These are phyloP conservation scores for Cryptococcus deneoformans DNA, from an alignment of 1,284 basidiomycete species.

Conservation along the genomic window DNA sequence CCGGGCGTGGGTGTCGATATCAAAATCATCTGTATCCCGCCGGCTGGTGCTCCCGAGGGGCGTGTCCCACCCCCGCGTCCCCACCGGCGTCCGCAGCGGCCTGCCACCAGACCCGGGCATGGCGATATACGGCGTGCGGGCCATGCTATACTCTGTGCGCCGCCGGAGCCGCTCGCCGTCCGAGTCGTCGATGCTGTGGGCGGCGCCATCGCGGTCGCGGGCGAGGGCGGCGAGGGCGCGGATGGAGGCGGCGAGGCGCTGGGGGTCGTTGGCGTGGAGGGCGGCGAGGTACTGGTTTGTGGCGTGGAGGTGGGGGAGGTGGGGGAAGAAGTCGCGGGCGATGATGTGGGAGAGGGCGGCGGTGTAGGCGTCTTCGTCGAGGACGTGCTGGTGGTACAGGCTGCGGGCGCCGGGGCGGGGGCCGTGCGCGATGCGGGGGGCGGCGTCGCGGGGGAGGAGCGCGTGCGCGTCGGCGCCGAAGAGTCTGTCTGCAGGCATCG, in stretches of 20 bases:
- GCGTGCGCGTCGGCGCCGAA: slow-evolving; percentile 10
- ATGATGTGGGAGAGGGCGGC: slow-evolving; percentile 90
- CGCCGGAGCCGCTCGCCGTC: no score
- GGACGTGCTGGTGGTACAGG: slow-evolving; percentile 42
- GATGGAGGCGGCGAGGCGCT: slow-evolving; percentile 68
- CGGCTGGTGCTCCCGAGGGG: slow-evolving; percentile 18
- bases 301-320: slow-evolving; percentile 75
- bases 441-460: slow-evolving; percentile 26
- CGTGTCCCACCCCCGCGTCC: slow-evolving; percentile 44
- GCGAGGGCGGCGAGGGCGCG: slow-evolving; percentile 65
- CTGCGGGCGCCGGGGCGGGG: slow-evolving; percentile 35
- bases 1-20: slow-evolving; percentile 1
- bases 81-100: slow-evolving; percentile 33
- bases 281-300: slow-evolving; percentile 82
- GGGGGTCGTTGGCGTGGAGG: slow-evolving; percentile 65
- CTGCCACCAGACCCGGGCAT: slow-evolving; percentile 20
- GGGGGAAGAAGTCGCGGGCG: slow-evolving; percentile 92
- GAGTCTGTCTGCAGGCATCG: neutral
- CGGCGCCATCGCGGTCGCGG: neutral
- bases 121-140: slow-evolving; percentile 40
- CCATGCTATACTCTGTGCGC: slow-evolving; percentile 26
- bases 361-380: slow-evolving; percentile 86
- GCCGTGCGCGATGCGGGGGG: slow-evolving; percentile 31
- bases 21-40: neutral
- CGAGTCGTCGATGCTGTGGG: no score